phyloP scores from a whole-genome alignment of 129 eudicot species.

The Calendula officinalis region DNA sequence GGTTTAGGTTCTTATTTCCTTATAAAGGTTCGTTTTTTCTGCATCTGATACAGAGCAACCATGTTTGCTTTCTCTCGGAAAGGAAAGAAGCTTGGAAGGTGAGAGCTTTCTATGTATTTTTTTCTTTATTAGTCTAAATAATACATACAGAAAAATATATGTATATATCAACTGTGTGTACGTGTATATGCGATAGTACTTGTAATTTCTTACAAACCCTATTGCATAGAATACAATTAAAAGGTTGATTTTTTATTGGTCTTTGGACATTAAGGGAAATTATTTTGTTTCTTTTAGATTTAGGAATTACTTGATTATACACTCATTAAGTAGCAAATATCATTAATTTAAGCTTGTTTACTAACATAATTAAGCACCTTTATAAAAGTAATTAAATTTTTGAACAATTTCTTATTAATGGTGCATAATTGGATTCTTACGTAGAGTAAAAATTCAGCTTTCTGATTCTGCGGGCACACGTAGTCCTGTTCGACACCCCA shows the following conservation, averaged over 20 bases:
- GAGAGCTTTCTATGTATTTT: constrained; percentile 8
- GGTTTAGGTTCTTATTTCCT: constrained; percentile 2
- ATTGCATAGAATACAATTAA: neutral
- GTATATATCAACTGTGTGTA: neutral
- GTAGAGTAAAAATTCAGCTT: constrained; percentile 89
- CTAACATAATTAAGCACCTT: neutral
- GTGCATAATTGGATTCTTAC: constrained; percentile 19
- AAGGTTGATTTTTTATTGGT: constrained; percentile 14
- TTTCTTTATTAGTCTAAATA: neutral
- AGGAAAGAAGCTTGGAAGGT: constrained; percentile 95
- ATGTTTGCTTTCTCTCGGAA: constrained; percentile 89
- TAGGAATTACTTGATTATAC: neutral
- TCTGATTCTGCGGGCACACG: constrained; percentile 85
- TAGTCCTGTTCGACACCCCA: constrained; percentile 74
- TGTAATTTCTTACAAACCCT: too few relatives aligned
- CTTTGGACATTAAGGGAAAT: constrained; percentile 14
- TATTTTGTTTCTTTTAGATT: constrained; percentile 8
- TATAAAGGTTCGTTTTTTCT: constrained; percentile 11
- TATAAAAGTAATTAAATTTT: neutral
- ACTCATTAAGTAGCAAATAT: constrained; percentile 3
- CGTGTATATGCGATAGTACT: neutral
- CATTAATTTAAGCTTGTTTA: constrained; percentile 6
- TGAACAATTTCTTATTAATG: neutral
- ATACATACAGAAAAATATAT: neutral
- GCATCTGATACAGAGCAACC: constrained; percentile 15